Conservation (phyloP, 768 basidiomycete species). For the Trametes sanguinea region DNA sequence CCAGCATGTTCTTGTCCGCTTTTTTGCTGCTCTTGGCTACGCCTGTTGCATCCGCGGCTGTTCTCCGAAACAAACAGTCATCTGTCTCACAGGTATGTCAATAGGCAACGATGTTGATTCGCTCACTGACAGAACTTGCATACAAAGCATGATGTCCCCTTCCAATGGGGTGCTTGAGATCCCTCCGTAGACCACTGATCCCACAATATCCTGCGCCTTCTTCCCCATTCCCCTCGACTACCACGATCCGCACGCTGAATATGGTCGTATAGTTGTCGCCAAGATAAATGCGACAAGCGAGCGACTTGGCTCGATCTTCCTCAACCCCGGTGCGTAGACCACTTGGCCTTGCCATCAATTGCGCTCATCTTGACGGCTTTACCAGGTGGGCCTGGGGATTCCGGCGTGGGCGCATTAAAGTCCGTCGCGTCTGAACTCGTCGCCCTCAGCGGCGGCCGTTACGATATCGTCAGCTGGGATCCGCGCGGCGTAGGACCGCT, state of each 20-base stretch:
- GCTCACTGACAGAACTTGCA: too few relatives aligned
- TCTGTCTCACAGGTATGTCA: too few relatives aligned
- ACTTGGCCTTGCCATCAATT: too few relatives aligned
- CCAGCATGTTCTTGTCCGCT: too few relatives aligned
- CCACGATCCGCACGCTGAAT: neutral
- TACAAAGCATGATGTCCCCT: too few relatives aligned
- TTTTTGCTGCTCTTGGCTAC: too few relatives aligned
- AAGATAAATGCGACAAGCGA: neutral
- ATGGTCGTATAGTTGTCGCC: neutral
- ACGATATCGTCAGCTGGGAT: constrained; percentile 20
- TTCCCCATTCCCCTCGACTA: constrained; percentile 13
- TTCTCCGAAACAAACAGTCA: too few relatives aligned
- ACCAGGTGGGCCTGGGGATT: constrained; percentile 13
- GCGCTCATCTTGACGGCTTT: too few relatives aligned
- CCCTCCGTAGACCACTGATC: neutral
- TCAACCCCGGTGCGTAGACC: neutral
- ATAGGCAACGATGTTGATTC: too few relatives aligned
- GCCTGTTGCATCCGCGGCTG: too few relatives aligned
- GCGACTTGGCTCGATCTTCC: neutral
- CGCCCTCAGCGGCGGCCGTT: constrained; percentile 5
- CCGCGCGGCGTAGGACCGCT: constrained; percentile 14
- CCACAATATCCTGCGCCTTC: constrained; percentile 4
- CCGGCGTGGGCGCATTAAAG: neutral
- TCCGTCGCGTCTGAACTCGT: neutral
- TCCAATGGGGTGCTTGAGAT: constrained; percentile 6